Evolutionary conservation across 192 early-diverging fungal species (phyloP), one percentile per base, ranked within the genome.

Genomic region (Entomortierella parvispora): DNA sequence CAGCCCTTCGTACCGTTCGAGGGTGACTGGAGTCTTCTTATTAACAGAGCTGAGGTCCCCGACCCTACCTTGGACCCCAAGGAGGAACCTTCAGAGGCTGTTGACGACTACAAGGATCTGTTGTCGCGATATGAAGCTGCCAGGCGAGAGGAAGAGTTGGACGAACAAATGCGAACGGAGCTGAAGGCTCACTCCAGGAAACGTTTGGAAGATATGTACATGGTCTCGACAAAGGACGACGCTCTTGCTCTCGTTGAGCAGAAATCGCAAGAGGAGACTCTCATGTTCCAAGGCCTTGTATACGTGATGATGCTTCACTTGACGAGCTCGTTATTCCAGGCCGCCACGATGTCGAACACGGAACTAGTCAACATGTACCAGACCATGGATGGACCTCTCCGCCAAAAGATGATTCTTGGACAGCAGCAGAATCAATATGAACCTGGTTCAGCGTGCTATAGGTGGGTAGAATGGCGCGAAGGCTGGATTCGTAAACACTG

Each of bases 271-370:
- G 26, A 71, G 33, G 70, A 72, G 5, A 26, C 26, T 0, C 47
- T 72, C 9, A 5, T 72, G 2, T 17, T 57, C 10, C 62, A 72
- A 26, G 46, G 61, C 0, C 12, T 72, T 22, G 57, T 72, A 9
- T 72, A 72, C 32, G 58, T 72, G 70, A 32, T 72, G 62, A 72
- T 72, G 70, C 37, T 59, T 20, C 70, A 72, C 4, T 22, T 72
- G 46, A 72, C 62, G 1, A 43, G 46, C 10, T 72, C 70, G 3
- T 48, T 72, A 1, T 65, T 72, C 10, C 47, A 72, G 40, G 62
- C 62, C 2, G 70, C 70, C 2, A 65, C 69, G 10, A 32, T 71
- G 23, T 71, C 69, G n/a, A 71, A 71, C 37, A 43, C 55, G 1
- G 61, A 71, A 4, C 22, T 71, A n/a, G 69, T 71, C 4, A 40